Percentiles rank a stretch among this genome's conserved stretches.
Conservation (phyloP, 108 stramenopile species). For the Fistulifera solaris region DNA sequence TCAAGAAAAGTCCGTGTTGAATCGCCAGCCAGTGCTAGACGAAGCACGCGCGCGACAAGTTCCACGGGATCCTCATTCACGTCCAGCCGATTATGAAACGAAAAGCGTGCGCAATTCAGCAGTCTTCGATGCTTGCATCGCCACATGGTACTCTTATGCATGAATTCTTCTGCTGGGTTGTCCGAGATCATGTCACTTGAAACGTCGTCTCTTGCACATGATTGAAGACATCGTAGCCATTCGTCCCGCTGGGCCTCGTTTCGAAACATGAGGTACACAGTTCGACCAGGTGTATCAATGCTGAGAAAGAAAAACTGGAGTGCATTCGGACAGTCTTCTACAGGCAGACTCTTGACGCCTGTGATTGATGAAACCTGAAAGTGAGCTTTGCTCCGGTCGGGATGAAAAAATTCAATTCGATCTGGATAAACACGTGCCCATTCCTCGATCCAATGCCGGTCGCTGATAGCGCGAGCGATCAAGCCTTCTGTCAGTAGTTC, state of each 20-base stretch:
- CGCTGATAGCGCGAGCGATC: slow-evolving; percentile 48
- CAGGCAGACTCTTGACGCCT: slow-evolving; percentile 16
- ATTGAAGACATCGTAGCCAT: slow-evolving; percentile 2
- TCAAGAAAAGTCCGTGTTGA: slow-evolving; percentile 41
- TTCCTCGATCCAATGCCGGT: slow-evolving; percentile 67
- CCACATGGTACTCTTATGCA: slow-evolving; percentile 56
- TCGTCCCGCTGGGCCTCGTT: slow-evolving; percentile 16
- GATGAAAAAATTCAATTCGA: slow-evolving; percentile 35
- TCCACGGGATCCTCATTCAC: slow-evolving; percentile 15
- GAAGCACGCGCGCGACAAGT: slow-evolving; percentile 30
- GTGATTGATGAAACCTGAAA: slow-evolving; percentile 25
- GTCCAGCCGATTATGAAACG: slow-evolving; percentile 19
- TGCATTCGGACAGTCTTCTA: slow-evolving; percentile 19
- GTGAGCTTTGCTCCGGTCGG: slow-evolving; percentile 27
- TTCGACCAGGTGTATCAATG: slow-evolving; percentile 46
- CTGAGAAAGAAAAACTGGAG: slow-evolving; percentile 26
- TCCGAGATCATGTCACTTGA: slow-evolving; percentile 19
- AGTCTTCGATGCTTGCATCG: slow-evolving; percentile 47
- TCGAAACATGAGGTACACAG: slow-evolving; percentile 47
- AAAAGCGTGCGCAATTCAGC: slow-evolving; percentile 47
- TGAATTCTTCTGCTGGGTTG: slow-evolving; percentile 40
- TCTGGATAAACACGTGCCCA: slow-evolving; percentile 19
- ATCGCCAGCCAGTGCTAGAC: slow-evolving; percentile 19
- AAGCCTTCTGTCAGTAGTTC: slow-evolving; percentile 9
- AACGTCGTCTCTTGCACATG: too few relatives aligned